Base-by-base conservation (phyloP, 1,139 yeast species). In the Yamadazyma diospyri region DNA sequence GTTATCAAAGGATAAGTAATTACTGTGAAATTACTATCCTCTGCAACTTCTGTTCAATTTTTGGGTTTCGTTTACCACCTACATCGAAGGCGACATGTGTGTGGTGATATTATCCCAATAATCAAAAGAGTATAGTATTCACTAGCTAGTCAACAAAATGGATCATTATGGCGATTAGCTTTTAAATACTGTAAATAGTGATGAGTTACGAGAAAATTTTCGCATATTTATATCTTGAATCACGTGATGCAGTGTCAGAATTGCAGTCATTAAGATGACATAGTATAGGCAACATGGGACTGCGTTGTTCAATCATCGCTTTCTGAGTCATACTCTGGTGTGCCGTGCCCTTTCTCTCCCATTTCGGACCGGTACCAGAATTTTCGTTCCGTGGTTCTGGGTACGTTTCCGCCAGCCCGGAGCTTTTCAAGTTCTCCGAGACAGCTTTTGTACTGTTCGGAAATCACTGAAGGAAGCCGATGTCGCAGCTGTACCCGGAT, bases 41-140 rank as follows among this genome's bases (percentile, higher is more conserved):
- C 72, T 66, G 72, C 70, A 64, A 69, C 63, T 50, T 48, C 49
- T 46, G 23, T 18, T 35, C n/a, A 29, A 41, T 66, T 29, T 65
- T 33, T 52, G 72, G 72, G 71, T 51, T 55, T 65, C 72, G 72
- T 67, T 67, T 67, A 66, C 70, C 72, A 59, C 58, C 42, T 56
- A 61, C 64, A 63, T 49, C 72, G 61, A 36, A 29, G 30, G 39
- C 47, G 72, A 55, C 70, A 57, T 60, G 65, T 52, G 58, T 50
- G 55, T 60, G 70, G 70, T 47, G 72, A 66, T 66, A 66, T 53
- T 47, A 21, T 54, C 70, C 72, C 69, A 50, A 18, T 9, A 18
- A 18, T 9, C 20, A 18, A 9, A 18, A n/a, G n/a, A n/a, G 24
- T 24, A 24, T 24, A 24, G 5, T 5, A 24, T 11, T 24, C 9